Evolutionary conservation across 2,329 filamentous ascomycete genomes (phyloP).

Genomic region (Xylaria sp.): DNA sequence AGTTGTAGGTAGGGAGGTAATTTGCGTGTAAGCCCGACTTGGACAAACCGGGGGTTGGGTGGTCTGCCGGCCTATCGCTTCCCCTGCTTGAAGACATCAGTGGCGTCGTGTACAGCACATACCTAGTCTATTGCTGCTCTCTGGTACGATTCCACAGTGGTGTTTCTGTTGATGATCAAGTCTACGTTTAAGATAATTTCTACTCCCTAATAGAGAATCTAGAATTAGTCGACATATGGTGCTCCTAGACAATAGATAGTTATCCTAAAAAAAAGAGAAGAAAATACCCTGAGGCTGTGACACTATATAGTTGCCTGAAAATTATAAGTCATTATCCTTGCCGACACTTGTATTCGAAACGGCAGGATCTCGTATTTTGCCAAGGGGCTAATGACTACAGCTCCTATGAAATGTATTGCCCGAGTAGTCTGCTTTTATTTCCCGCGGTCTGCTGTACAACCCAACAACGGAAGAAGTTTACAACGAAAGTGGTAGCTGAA

Average conservation of each 20-base stretch:
- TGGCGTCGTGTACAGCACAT: neutral
- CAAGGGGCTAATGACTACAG: neutral
- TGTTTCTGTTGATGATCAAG: neutral
- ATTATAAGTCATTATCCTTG: neutral
- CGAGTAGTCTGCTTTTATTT: neutral
- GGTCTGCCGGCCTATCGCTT: slow-evolving; percentile 1
- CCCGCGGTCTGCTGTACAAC: neutral
- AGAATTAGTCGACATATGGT: neutral
- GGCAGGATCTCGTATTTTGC: slow-evolving; percentile 2
- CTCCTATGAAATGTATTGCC: neutral
- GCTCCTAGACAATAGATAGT: neutral
- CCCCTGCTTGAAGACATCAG: slow-evolving; percentile 9
- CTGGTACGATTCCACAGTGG: neutral
- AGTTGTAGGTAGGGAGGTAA: slow-evolving; percentile 5
- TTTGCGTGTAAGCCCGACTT: neutral
- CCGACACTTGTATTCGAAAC: neutral
- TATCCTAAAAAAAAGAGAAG: too few species aligned
- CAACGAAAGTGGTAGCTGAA: neutral
- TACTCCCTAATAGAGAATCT: too few species aligned
- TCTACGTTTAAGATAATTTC: neutral
- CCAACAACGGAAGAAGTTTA: neutral
- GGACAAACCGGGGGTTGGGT: slow-evolving; percentile 9
- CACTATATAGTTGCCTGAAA: neutral
- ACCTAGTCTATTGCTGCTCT: neutral
- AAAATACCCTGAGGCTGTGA: neutral